phyloP scores from a whole-genome alignment of 257 asterid species.

The Sherardia arvensis region DNA sequence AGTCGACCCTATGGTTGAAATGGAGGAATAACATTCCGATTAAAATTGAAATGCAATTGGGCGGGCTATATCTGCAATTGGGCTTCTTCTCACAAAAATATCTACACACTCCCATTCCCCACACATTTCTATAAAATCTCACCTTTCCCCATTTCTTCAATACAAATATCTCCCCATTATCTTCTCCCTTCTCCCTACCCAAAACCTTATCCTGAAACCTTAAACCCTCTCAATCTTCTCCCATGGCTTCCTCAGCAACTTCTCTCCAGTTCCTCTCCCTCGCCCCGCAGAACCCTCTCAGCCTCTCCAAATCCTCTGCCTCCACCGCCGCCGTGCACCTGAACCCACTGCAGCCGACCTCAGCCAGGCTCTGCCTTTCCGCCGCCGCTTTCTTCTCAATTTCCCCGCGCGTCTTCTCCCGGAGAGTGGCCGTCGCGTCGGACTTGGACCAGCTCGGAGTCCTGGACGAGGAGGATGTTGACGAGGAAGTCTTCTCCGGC shows the following conservation, averaged over 20 bases:
- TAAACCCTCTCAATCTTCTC: neutral
- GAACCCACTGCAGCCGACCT: slow-evolving; percentile 25
- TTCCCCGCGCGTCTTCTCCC: slow-evolving; percentile 13
- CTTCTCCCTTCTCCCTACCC: neutral
- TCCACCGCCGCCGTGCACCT: neutral
- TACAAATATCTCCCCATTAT: neutral
- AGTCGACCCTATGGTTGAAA: no score
- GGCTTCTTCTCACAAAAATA: neutral
- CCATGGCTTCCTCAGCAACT: slow-evolving; percentile 55
- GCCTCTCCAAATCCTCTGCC: slow-evolving; percentile 16
- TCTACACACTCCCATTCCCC: neutral
- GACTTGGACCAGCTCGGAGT: slow-evolving; percentile 29
- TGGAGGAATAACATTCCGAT: no score
- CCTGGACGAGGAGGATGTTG: slow-evolving; percentile 24
- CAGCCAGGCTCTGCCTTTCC: slow-evolving; percentile 31
- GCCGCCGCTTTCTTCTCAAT: slow-evolving; percentile 16
- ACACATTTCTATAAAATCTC: neutral
- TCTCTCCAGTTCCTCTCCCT: slow-evolving; percentile 44
- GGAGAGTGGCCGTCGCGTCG: slow-evolving; percentile 52
- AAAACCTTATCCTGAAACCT: slow-evolving; percentile 1
- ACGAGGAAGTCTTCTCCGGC: slow-evolving; percentile 15
- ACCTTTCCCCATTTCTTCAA: neutral
- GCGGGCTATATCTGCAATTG: neutral
- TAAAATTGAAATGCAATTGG: neutral
- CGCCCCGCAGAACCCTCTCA: slow-evolving; percentile 43